Evolutionary conservation across 352 stramenopile species (phyloP), one percentile per base, ranked within the genome.

Genomic region (Phytophthora quininea): DNA sequence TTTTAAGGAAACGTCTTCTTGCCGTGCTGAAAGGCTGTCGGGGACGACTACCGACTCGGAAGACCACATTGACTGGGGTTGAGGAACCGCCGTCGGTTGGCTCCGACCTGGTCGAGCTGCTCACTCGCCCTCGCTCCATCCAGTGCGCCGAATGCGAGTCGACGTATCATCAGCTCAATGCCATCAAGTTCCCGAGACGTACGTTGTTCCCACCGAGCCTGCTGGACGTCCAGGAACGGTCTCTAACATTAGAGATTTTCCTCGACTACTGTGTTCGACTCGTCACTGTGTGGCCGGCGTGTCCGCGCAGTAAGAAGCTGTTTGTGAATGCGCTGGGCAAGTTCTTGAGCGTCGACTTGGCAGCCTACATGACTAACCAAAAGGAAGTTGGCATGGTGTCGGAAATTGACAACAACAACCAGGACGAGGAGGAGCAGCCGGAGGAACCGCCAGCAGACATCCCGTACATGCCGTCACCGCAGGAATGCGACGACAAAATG

Each of bases 261-360:
- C 69, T 92, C 9, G 57, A 77, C 38, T 58, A 74, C 33, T 85
- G 70, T 31, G 48, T 83, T 5, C 67, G 57, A 2, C 53, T 83
- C 30, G 58, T 84, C 29, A 69, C 72, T 2, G 57, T 73, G 35
- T 89, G 77, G 83, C 46, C 67, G 10, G 77, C 81, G 24, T 92
- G 83, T 32, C 66, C 71, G 12, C 81, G 81, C n/a, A 81, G 77
- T 46, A 72, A 78, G 45, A 63, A 73, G 62, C 51, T 83, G 57
- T 82, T 82, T 49, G 58, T 61, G 4, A 35, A 64, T 31, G 61
- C 77, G 4, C 35, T 92, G 49, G 77, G 83, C 43, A 78, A 79
- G 59, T 92, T 92, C 49, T 54, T 90, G 2, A 76, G 72, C 37
- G 62, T 86, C n/a, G 77, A 92, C 29, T 50, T 91, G 35, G 74